phyloP scores from a whole-genome alignment of 2,329 filamentous ascomycete genomes.

The Malbranchea zuffiana region DNA sequence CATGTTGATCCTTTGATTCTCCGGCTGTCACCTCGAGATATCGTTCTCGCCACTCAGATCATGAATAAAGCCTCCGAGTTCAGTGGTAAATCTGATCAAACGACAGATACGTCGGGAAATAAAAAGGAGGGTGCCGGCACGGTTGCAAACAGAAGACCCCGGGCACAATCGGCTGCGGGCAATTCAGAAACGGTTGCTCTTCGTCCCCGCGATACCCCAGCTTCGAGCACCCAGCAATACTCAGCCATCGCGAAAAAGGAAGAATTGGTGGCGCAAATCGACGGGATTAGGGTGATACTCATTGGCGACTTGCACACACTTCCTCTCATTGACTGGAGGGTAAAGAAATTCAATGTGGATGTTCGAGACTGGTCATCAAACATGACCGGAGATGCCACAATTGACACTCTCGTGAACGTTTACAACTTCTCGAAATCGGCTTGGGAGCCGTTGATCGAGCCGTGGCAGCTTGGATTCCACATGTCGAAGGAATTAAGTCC shows the following conservation, averaged over 20 bases:
- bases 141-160: slow-evolving; percentile 5
- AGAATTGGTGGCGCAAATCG: slow-evolving; percentile 72
- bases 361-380: slow-evolving; percentile 86
- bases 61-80: slow-evolving; percentile 82
- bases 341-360: slow-evolving; percentile 77
- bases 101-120: slow-evolving; percentile 20
- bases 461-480: slow-evolving; percentile 89
- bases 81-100: slow-evolving; percentile 43
- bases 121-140: slow-evolving; percentile 2
- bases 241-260: slow-evolving; percentile 56
- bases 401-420: slow-evolving; percentile 90
- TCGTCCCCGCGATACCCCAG: slow-evolving; percentile 1
- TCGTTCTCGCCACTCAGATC: slow-evolving; percentile 86
- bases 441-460: slow-evolving; percentile 93
- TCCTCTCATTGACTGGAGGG: slow-evolving; percentile 83
- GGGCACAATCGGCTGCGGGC: slow-evolving; percentile 2
- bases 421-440: slow-evolving; percentile 99
- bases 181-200: not conserved
- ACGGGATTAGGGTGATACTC: slow-evolving; percentile 81
- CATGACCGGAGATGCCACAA: slow-evolving; percentile 75
- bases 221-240: slow-evolving; percentile 20
- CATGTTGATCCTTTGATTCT: slow-evolving; percentile 87
- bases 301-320: slow-evolving; percentile 95
- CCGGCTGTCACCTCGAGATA: slow-evolving; percentile 82
- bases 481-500: slow-evolving; percentile 66